Evolutionary conservation across 2,329 filamentous ascomycete genomes (phyloP).

Genomic region (Nigrospora sphaerica): DNA sequence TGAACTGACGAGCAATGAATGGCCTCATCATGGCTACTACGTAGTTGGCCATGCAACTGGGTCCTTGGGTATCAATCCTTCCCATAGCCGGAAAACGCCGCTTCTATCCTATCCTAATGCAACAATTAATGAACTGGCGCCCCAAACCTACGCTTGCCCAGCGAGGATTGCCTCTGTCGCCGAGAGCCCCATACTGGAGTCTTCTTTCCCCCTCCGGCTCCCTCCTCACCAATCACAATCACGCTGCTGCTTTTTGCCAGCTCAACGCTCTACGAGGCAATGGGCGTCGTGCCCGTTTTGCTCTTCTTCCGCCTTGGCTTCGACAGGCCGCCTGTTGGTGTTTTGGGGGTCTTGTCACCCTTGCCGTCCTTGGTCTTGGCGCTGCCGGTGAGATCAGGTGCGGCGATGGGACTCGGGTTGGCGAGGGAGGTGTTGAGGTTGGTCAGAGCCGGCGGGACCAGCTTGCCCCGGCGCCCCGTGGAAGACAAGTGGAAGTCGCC

Average conservation of each 20-base stretch:
- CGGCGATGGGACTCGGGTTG: slow-evolving; percentile 1
- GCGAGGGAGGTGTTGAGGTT: slow-evolving; percentile 13
- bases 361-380: not conserved
- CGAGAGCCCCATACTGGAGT: no score
- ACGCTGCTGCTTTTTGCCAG: not conserved
- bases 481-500: slow-evolving; percentile 59
- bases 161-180: no score
- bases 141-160: no score
- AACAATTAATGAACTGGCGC: no score
- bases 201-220: no score
- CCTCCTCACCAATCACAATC: no score
- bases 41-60: no score
- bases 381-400: not conserved
- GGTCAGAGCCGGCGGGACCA: slow-evolving; percentile 15
- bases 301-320: slow-evolving; percentile 31
- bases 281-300: slow-evolving; percentile 17
- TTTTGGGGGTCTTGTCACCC: slow-evolving; percentile 24
- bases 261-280: slow-evolving; percentile 12
- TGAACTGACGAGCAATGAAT: no score
- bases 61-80: no score
- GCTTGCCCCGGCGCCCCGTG: slow-evolving; percentile 45
- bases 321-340: slow-evolving; percentile 20
- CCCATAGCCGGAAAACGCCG: no score
- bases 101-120: no score
- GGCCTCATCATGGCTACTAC: no score